Percentiles rank a stretch among this genome's conserved stretches.
Conservation (phyloP, 768 basidiomycete species). For the Mycena maculata region DNA sequence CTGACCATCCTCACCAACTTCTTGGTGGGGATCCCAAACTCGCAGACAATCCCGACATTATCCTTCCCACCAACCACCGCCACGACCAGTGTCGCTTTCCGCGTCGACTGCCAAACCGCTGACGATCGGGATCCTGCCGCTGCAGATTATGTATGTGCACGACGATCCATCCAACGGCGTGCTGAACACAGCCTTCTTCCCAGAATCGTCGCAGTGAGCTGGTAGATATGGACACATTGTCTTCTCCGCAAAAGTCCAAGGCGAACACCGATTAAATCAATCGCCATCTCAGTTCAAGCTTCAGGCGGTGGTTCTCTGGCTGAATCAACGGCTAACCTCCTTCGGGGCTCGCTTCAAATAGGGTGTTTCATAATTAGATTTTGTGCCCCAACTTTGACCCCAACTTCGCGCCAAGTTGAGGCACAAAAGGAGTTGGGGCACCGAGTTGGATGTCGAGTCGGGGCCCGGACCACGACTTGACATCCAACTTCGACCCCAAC, state of each 20-base stretch:
- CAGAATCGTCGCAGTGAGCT: background rate
- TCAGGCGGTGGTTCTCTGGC: too few species aligned
- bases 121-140: background rate
- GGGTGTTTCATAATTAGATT: too few species aligned
- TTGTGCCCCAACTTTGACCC: too few species aligned
- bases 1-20: conserved; percentile 26
- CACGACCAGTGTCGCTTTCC: conserved; percentile 8
- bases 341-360: too few species aligned
- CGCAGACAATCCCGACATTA: background rate
- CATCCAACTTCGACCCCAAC: too few species aligned
- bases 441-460: too few species aligned
- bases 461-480: too few species aligned
- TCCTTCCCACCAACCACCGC: background rate
- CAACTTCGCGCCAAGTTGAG: too few species aligned
- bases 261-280: background rate
- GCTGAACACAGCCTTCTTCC: background rate
- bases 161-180: background rate
- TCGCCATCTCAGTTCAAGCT: too few species aligned
- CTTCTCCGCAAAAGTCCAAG: background rate
- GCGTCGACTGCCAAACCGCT: background rate
- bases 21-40: background rate
- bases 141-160: background rate
- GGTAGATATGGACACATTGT: background rate
- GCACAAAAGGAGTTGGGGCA: too few species aligned
- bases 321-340: background rate